These are phyloP conservation scores for Tardiomyces digboiensis DNA, from an alignment of 1,139 yeast species.

Conservation along the genomic window DNA sequence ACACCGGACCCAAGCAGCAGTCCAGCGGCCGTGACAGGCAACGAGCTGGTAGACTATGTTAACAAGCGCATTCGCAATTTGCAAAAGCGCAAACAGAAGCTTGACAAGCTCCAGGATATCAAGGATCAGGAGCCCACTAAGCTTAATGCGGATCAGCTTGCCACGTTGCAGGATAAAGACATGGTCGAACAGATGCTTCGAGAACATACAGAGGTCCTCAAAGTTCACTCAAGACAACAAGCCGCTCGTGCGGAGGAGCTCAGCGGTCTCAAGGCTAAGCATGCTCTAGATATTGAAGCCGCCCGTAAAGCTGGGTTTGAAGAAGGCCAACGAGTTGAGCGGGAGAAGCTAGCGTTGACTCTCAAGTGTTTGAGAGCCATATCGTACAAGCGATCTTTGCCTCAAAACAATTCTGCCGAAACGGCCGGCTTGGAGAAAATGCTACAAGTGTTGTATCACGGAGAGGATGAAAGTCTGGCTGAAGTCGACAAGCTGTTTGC, in stretches of 20 bases:
- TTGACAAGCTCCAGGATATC: constrained; percentile 26
- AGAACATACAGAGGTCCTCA: constrained; percentile 24
- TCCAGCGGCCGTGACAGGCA: too few relatives aligned
- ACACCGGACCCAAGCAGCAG: too few relatives aligned
- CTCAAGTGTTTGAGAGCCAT: constrained; percentile 27
- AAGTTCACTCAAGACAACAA: constrained; percentile 10
- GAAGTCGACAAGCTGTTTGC: constrained; percentile 22
- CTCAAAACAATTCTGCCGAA: constrained; percentile 15
- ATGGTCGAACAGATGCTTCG: constrained; percentile 28
- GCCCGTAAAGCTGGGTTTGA: constrained; percentile 9
- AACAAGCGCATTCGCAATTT: constrained; percentile 27
- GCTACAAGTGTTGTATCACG: constrained; percentile 23
- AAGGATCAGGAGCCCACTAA: constrained; percentile 15
- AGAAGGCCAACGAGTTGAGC: constrained; percentile 15
- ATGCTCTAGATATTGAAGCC: neutral
- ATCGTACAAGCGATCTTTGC: constrained; percentile 23
- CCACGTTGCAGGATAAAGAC: constrained; percentile 24
- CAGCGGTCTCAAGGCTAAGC: constrained; percentile 1
- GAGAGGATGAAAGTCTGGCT: constrained; percentile 24
- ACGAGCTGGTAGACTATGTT: neutral
- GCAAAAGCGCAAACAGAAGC: constrained; percentile 26
- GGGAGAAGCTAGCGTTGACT: constrained; percentile 17
- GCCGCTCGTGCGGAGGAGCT: constrained; percentile 4
- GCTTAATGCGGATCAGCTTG: constrained; percentile 28
- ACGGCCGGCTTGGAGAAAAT: constrained; percentile 24